Evolutionary conservation across 345 rosid species (phyloP).

Genomic region (Boechera divaricarpa): DNA sequence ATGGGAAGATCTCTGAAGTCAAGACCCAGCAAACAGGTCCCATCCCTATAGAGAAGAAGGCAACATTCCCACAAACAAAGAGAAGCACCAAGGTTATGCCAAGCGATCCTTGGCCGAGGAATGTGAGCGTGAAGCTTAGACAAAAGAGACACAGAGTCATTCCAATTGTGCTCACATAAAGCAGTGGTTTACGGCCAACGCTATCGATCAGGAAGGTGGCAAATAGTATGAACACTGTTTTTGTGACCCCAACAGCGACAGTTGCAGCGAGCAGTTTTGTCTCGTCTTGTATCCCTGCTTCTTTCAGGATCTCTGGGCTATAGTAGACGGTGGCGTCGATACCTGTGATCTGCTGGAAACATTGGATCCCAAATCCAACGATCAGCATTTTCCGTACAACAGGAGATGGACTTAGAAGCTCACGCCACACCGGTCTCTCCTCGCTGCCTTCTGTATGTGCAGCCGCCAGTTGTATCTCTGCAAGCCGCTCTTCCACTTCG

Average conservation of each 20-base stretch:
- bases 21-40: constrained; percentile 87
- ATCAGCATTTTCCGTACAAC: constrained; percentile 68
- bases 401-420: constrained; percentile 76
- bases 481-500: constrained; percentile 80
- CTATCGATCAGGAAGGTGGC: constrained; percentile 73
- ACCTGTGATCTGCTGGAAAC: constrained; percentile 87
- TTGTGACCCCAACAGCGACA: constrained; percentile 76
- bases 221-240: constrained; percentile 65
- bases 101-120: constrained; percentile 54
- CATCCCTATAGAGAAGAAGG: constrained; percentile 81
- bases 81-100: constrained; percentile 56
- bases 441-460: constrained; percentile 59
- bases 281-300: constrained; percentile 65
- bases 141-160: constrained; percentile 75
- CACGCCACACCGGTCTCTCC: constrained; percentile 79
- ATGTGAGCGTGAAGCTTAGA: constrained; percentile 60
- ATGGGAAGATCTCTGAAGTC: constrained; percentile 81
- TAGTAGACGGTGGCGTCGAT: constrained; percentile 84
- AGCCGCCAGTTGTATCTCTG: constrained; percentile 77
- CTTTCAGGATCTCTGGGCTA: constrained; percentile 74
- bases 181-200: constrained; percentile 77
- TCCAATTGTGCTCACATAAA: constrained; percentile 81
- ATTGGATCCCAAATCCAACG: constrained; percentile 84
- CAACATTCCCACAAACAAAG: constrained; percentile 77
- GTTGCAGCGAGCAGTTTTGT: constrained; percentile 73